Base-by-base conservation (phyloP, 495 filamentous ascomycete genomes). In the Hypoxylon subgilvum region DNA sequence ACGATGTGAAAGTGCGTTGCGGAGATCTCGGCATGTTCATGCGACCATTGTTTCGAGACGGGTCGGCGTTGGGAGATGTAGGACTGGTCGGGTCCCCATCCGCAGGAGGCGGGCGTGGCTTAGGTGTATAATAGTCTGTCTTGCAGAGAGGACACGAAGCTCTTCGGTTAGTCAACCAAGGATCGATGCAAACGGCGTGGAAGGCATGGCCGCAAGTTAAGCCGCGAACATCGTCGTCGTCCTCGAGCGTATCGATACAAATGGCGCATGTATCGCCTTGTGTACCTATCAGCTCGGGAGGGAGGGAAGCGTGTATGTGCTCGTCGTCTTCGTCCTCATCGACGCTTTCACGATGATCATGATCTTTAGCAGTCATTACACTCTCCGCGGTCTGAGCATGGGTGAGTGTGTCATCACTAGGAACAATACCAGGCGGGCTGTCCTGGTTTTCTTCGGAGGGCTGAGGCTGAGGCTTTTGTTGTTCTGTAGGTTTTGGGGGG, bases 71-170 rank as follows among this genome's bases (percentile, higher is more conserved):
- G 18, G 44, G 19, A 14, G 68, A 54, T 16, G 61, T 56, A 23
- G 69, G 67, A 28, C 51, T 63, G 17, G 63, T 66, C 23, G 69
- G 67, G 19, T 61, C 71, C 18, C 69, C 63, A 6, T 76, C 73
- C 6, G 69, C 60, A 13, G 67, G 69, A 9, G 68, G 56, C 1
- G 74, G 66, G 4, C 88, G 88, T 14, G 89, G 89, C 68, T 96
- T 96, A 0, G 92, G 91, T 28, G 89, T 84, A 70, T 95, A 97
- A 72, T 97, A 98, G 60, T 97, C 92, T 28, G 90, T 87, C 75
- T 99, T 99, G 78, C 94, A 97, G 36, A 97, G 84, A 42, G 95
- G 95, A 72, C 95, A 99, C 72, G 94, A 96, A 9, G 94, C 95
- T 55, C 92, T 85, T 57, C 94, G 81, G 64, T 85, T 90, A 1